Percentiles rank a stretch among this genome's conserved stretches.
Conservation (phyloP, 495 filamentous ascomycete genomes). For the Penicillium maclennaniae region DNA sequence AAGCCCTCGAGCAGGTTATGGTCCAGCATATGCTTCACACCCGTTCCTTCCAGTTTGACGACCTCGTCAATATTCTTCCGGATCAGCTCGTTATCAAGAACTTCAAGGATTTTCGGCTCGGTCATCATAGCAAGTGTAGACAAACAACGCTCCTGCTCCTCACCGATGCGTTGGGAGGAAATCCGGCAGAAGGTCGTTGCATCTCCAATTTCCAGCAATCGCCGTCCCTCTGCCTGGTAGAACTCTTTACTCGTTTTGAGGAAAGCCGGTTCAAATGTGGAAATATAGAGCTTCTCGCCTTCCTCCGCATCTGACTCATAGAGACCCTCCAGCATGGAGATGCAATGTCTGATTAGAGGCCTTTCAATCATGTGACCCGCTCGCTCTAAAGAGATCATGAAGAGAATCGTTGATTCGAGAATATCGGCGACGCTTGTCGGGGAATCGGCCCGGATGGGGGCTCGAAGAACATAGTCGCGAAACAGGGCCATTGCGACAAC, state of each 20-base stretch:
- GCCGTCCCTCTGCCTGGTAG: slow-evolving; percentile 70
- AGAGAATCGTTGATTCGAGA: slow-evolving; percentile 76
- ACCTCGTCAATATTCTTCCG: slow-evolving; percentile 72
- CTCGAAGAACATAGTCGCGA: slow-evolving; percentile 71
- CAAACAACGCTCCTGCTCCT: slow-evolving; percentile 77
- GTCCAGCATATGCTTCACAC: slow-evolving; percentile 86
- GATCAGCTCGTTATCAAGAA: slow-evolving; percentile 81
- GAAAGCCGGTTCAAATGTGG: slow-evolving; percentile 77
- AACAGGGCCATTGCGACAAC: slow-evolving; percentile 81
- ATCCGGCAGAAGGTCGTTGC: slow-evolving; percentile 81
- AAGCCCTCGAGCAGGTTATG: slow-evolving; percentile 78
- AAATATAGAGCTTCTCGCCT: slow-evolving; percentile 72
- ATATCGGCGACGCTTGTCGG: slow-evolving; percentile 56
- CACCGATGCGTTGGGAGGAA: slow-evolving; percentile 64
- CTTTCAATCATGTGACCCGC: slow-evolving; percentile 88
- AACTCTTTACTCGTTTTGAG: slow-evolving; percentile 65
- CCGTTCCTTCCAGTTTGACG: slow-evolving; percentile 76
- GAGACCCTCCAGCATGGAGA: slow-evolving; percentile 87
- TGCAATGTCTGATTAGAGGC: slow-evolving; percentile 72
- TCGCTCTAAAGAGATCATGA: slow-evolving; percentile 88
- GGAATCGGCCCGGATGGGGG: slow-evolving; percentile 43
- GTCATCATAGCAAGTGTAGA: slow-evolving; percentile 72
- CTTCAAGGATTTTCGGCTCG: slow-evolving; percentile 64
- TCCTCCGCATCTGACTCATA: slow-evolving; percentile 77
- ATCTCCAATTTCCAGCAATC: slow-evolving; percentile 71